A percentile compares a stretch with the other conserved stretches of the same genome.
Conservation (phyloP, 345 rosid species). For the Diplotaxis tenuifolia region DNA sequence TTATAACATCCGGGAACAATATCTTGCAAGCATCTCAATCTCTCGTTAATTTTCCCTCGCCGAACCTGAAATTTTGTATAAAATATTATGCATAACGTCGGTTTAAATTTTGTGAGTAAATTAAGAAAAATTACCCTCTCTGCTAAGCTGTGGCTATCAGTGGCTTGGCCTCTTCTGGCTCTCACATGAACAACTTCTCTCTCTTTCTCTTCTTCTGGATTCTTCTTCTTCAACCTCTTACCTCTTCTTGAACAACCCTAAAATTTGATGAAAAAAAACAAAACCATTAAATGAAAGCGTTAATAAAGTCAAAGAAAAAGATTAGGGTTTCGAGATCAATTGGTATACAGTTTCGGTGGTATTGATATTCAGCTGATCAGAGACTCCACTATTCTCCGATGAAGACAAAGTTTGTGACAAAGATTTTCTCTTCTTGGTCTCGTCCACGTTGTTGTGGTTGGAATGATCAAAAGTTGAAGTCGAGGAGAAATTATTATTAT, state of each 20-base stretch:
- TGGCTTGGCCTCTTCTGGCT: constrained; percentile 95
- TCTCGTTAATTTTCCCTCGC: constrained; percentile 80
- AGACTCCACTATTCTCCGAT: constrained; percentile 40
- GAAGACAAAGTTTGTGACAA: constrained; percentile 41
- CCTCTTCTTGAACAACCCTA: constrained; percentile 40
- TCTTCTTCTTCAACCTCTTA: constrained; percentile 47
- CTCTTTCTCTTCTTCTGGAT: constrained; percentile 43
- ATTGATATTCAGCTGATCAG: constrained; percentile 17
- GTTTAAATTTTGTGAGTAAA: neutral
- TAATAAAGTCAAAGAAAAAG: neutral
- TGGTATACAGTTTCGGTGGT: constrained; percentile 28
- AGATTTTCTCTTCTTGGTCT: constrained; percentile 40
- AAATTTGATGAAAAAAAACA: neutral
- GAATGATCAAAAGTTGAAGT: constrained; percentile 29
- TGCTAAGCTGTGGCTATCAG: constrained; percentile 90
- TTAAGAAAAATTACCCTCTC: constrained; percentile 69
- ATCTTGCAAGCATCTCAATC: constrained; percentile 65
- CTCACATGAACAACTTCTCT: constrained; percentile 86
- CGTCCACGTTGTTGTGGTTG: constrained; percentile 28
- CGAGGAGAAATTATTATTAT: constrained; percentile 20
- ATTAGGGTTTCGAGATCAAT: constrained; percentile 21
- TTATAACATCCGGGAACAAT: constrained; percentile 88
- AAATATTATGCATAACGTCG: neutral
- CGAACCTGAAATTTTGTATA: constrained; percentile 57
- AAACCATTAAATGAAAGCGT: neutral